phyloP scores from a whole-genome alignment of 441 rosid species.

The Pelargonium cotyledonis region DNA sequence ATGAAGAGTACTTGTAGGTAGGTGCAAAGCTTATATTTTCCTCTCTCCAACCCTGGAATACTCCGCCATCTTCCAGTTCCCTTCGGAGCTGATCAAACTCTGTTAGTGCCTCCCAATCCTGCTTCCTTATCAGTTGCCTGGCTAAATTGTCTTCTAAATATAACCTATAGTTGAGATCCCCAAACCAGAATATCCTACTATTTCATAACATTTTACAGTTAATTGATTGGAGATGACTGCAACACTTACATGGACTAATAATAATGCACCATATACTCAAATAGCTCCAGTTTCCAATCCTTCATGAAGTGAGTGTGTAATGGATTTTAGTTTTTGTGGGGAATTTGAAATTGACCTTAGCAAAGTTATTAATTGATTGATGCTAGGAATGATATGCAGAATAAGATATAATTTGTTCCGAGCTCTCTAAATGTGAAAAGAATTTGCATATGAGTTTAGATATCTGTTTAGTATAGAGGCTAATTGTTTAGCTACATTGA shows the following conservation, averaged over 20 bases:
- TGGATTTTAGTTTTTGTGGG: background rate
- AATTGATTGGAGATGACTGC: slow-evolving; percentile 3
- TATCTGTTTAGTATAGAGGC: slow-evolving; percentile 31
- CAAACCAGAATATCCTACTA: slow-evolving; percentile 73
- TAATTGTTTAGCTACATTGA: slow-evolving; percentile 44
- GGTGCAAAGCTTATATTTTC: slow-evolving; percentile 46
- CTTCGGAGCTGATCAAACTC: slow-evolving; percentile 37
- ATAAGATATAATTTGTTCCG: background rate
- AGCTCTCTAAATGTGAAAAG: background rate
- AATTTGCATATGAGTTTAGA: background rate
- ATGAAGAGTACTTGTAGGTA: slow-evolving; percentile 45
- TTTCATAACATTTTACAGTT: slow-evolving; percentile 13
- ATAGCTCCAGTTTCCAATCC: background rate
- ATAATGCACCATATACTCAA: background rate
- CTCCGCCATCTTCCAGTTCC: slow-evolving; percentile 44
- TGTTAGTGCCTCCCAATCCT: slow-evolving; percentile 42
- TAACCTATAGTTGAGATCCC: slow-evolving; percentile 70
- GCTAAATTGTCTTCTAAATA: slow-evolving; percentile 50
- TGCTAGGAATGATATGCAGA: background rate
- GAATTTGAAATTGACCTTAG: background rate
- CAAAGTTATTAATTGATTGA: background rate
- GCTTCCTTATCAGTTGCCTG: slow-evolving; percentile 44
- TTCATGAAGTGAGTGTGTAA: slow-evolving; percentile 28
- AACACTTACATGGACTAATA: background rate
- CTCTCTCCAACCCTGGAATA: slow-evolving; percentile 49